Evolutionary conservation across 768 basidiomycete genomes (phyloP).

Genomic region (Tulasnella calospora): DNA sequence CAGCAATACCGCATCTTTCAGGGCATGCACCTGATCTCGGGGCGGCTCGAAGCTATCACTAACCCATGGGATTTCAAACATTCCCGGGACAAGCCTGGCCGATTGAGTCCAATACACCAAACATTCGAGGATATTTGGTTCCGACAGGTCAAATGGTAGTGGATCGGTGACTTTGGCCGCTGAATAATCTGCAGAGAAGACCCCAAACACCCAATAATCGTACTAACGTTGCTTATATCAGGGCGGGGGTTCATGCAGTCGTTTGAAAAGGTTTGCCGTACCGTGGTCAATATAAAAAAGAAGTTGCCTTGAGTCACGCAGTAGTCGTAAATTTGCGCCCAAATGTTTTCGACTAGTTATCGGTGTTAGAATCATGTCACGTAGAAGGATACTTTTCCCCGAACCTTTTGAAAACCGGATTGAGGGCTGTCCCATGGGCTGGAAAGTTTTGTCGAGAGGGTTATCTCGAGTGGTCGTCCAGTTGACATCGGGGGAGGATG

Average conservation of each 20-base stretch:
- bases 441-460: background rate
- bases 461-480: background rate
- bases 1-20: background rate
- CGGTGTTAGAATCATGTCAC: background rate
- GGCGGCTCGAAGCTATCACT: background rate
- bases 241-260: background rate
- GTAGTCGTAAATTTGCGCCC: conserved; percentile 3
- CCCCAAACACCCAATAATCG: background rate
- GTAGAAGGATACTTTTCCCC: background rate
- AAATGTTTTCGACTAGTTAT: background rate
- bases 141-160: background rate
- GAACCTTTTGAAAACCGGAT: background rate
- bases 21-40: background rate
- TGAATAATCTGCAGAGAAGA: background rate
- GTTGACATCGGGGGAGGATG: background rate
- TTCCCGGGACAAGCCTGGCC: background rate
- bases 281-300: background rate
- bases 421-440: background rate
- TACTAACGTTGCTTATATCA: background rate
- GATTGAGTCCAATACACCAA: background rate
- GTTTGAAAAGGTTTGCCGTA: too few species aligned
- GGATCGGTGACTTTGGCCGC: background rate
- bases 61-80: background rate
- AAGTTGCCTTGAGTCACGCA: background rate
- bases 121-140: background rate